These are phyloP conservation scores for Geotrichum bryndzae DNA, from an alignment of 1,139 yeast genomes.

Conservation along the genomic window DNA sequence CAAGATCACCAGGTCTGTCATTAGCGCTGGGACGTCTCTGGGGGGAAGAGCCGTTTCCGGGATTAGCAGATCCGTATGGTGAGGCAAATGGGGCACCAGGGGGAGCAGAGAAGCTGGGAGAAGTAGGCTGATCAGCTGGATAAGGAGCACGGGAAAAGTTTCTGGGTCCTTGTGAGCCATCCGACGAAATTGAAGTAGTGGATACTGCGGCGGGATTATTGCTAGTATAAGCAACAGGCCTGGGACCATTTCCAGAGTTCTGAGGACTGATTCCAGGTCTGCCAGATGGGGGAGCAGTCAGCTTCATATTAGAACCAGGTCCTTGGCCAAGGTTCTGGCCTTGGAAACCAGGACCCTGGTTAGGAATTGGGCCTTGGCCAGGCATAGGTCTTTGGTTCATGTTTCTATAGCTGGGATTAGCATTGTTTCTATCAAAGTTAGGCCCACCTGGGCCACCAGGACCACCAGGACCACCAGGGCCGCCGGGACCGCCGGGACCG, in stretches of 20 bases:
- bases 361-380: not conserved
- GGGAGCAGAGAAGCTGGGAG: conserved; percentile 2
- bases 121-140: not conserved
- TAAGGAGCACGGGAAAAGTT: conserved; percentile 12
- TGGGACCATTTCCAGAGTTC: not conserved
- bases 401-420: not conserved
- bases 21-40: not conserved
- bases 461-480: not conserved
- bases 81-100: not conserved
- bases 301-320: not conserved
- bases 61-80: not conserved
- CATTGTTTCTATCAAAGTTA: not conserved
- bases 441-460: conserved; percentile 1
- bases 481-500: not conserved
- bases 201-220: conserved; percentile 8
- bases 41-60: not conserved
- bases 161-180: conserved; percentile 3
- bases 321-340: not conserved
- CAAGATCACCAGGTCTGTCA: conserved; percentile 1
- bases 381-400: not conserved
- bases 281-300: not conserved
- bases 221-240: conserved; percentile 8
- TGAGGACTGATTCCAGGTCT: conserved; percentile 1
- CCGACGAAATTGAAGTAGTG: conserved; percentile 6
- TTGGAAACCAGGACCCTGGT: not conserved